Conservation (phyloP, 2,329 filamentous ascomycete species). For the Orbilia quercus region DNA sequence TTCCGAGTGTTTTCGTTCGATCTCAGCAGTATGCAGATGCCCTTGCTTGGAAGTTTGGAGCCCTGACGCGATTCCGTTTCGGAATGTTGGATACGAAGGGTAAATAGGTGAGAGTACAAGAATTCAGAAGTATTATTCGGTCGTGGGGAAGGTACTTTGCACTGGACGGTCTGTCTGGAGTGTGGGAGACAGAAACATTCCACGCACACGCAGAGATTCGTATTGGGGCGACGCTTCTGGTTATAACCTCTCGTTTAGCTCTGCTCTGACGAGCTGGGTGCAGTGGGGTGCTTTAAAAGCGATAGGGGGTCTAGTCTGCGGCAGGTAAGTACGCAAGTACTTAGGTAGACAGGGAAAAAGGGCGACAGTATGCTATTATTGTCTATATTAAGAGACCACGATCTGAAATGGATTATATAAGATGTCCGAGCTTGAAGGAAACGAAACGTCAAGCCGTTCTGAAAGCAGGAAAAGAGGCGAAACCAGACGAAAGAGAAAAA, state of each 20-base stretch:
- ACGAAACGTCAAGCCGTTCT: conserved; percentile 13
- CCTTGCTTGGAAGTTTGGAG: conserved; percentile 15
- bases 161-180: conserved; percentile 16
- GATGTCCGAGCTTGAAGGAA: conserved; percentile 29
- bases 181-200: conserved; percentile 17
- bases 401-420: conserved; percentile 31
- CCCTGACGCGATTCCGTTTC: conserved; percentile 45
- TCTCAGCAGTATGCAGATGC: conserved; percentile 25
- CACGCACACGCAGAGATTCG: conserved; percentile 34
- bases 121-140: neutral
- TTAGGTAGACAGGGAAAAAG: neutral
- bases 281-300: conserved; percentile 6
- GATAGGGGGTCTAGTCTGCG: neutral
- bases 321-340: neutral
- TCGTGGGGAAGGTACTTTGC: conserved; percentile 12
- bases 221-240: conserved; percentile 54
- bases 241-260: conserved; percentile 55
- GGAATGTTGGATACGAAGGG: conserved; percentile 43
- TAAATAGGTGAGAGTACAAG: conserved; percentile 16
- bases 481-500: conserved; percentile 9
- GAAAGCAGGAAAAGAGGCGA: neutral
- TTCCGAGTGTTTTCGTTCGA: conserved; percentile 2
- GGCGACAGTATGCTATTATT: neutral
- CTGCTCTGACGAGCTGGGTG: conserved; percentile 41
- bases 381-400: conserved; percentile 43